These are phyloP conservation scores for Erythrophleum fordii DNA, from an alignment of 306 rosid species.

Conservation along the genomic window DNA sequence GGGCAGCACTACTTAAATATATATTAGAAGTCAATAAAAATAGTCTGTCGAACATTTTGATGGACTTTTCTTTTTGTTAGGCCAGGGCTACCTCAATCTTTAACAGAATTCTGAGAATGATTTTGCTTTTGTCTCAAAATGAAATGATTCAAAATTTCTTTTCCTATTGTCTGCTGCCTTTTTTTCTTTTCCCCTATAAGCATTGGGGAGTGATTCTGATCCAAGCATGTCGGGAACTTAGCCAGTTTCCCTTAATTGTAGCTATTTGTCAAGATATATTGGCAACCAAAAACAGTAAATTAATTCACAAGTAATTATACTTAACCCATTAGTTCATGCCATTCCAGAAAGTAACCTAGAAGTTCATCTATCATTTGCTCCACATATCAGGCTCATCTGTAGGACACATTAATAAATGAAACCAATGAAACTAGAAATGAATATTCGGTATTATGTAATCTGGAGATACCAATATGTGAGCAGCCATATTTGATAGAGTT, in stretches of 20 bases:
- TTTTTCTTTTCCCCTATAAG: too few species aligned
- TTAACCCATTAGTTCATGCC: neutral
- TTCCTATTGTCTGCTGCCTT: too few species aligned
- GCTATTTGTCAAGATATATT: conserved; percentile 14
- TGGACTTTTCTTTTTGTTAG: neutral
- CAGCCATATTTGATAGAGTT: neutral
- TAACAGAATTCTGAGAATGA: neutral
- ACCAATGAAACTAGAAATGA: neutral
- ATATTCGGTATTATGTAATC: neutral
- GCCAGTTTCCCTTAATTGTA: neutral
- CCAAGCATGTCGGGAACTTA: neutral
- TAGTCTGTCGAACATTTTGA: neutral
- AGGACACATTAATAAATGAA: conserved; percentile 6
- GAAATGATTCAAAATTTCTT: too few species aligned
- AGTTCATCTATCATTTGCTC: neutral
- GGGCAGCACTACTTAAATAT: neutral
- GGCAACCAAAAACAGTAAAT: neutral
- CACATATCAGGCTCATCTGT: conserved; percentile 3
- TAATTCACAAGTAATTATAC: conserved; percentile 12
- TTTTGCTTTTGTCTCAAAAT: neutral
- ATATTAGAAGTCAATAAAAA: too few species aligned
- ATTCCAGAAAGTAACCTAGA: neutral
- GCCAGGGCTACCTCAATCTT: neutral
- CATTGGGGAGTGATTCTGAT: neutral
- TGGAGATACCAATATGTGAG: neutral